phyloP scores from a whole-genome alignment of 2,329 filamentous ascomycete species.

The Arachnopeziza araneosa region DNA sequence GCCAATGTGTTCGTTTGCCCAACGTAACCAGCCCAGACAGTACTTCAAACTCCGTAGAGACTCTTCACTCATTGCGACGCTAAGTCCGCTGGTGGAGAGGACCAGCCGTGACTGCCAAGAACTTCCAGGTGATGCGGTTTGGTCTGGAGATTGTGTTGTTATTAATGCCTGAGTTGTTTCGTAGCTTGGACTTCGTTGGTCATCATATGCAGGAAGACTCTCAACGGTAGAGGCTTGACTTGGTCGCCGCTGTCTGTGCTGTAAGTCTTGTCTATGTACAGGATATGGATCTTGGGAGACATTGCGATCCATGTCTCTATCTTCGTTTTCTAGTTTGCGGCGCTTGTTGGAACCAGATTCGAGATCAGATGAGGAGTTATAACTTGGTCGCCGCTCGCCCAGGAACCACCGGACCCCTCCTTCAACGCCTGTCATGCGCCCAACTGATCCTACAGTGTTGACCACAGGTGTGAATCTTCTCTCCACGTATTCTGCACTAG shows the following conservation, averaged over 20 bases:
- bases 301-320: slow-evolving; percentile 28
- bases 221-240: slow-evolving; percentile 50
- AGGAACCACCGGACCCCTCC: slow-evolving; percentile 82
- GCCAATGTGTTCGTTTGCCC: slow-evolving; percentile 76
- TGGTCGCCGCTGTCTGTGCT: slow-evolving; percentile 24
- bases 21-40: slow-evolving; percentile 73
- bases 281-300: slow-evolving; percentile 28
- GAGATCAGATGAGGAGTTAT: slow-evolving; percentile 36
- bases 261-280: slow-evolving; percentile 22
- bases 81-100: slow-evolving; percentile 84
- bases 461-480: slow-evolving; percentile 81
- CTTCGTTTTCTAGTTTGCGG: slow-evolving; percentile 47
- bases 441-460: slow-evolving; percentile 79
- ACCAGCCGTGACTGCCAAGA: slow-evolving; percentile 80
- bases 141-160: slow-evolving; percentile 29
- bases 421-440: slow-evolving; percentile 82
- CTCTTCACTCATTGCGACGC: slow-evolving; percentile 85
- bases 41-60: slow-evolving; percentile 80
- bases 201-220: slow-evolving; percentile 77
- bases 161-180: slow-evolving; percentile 41
- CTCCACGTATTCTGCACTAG: slow-evolving; percentile 87
- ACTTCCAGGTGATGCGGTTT: slow-evolving; percentile 24
- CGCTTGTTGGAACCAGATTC: slow-evolving; percentile 52
- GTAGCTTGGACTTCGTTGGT: slow-evolving; percentile 69
- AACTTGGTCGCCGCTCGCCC: slow-evolving; percentile 40